Evolutionary conservation across 176 grass and related monocot genomes (phyloP).

Genomic region (Zea mays): DNA sequence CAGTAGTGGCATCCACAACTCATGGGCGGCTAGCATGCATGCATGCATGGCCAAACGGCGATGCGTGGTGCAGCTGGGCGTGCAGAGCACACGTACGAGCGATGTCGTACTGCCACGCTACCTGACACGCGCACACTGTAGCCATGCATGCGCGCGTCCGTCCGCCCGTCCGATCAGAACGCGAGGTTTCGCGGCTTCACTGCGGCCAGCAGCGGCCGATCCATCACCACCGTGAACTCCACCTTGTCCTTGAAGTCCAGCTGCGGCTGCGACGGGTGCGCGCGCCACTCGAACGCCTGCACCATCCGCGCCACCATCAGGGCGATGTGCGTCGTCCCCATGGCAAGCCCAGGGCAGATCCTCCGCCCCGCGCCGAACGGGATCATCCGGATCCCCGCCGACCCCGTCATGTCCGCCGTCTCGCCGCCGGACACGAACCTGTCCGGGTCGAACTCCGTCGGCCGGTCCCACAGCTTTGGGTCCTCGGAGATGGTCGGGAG

Average conservation of each 20-base stretch:
- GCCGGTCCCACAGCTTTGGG: constrained; percentile 65
- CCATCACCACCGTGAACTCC: constrained; percentile 97
- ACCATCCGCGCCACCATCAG: constrained; percentile 84
- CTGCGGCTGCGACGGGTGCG: constrained; percentile 65
- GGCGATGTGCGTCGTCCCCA: constrained; percentile 87
- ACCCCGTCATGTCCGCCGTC: constrained; percentile 86
- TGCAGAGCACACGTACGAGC: neutral
- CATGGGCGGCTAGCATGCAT: neutral
- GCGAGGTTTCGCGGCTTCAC: constrained; percentile 58
- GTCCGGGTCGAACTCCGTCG: constrained; percentile 78
- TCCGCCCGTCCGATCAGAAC: constrained; percentile 30
- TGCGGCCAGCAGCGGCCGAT: constrained; percentile 61
- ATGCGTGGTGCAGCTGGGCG: neutral
- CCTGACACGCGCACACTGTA: neutral
- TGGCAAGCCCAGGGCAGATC: constrained; percentile 79
- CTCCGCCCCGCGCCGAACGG: constrained; percentile 81
- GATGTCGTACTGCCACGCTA: neutral
- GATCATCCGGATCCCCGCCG: constrained; percentile 85
- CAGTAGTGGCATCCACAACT: neutral
- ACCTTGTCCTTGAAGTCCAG: constrained; percentile 86
- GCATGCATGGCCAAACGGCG: neutral
- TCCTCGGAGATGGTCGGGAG: constrained; percentile 77
- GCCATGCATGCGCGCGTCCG: neutral
- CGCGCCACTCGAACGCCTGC: constrained; percentile 86
- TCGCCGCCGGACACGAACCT: constrained; percentile 75